Base-by-base conservation (phyloP, 306 rosid species). In the Comarum palustre region DNA sequence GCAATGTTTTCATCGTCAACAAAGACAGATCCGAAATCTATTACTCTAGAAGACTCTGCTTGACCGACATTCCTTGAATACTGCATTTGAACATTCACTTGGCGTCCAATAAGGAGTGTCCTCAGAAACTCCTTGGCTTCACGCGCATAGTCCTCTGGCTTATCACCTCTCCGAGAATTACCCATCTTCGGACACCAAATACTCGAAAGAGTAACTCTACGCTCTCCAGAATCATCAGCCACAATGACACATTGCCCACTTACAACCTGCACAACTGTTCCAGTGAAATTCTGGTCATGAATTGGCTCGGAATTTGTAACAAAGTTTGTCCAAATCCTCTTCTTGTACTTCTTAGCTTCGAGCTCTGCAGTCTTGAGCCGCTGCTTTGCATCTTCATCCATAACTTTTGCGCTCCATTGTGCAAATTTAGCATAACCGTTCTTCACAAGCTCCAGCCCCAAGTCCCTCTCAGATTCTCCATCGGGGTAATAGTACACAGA, bases 201-300 rank as follows among this genome's bases (percentile, higher is more conserved):
- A 73, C 97, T 94, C 68, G 99, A 94, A 39, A 94, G 87, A 86
- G 88, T 91, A 74, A 94, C 97, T 74, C 97, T 88, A 72, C 97
- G 76, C 82, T 94, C 99, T 2, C 96, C 80, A 58, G 92, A 86
- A 79, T 91, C 99, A 91, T 91, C 96, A 71, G 99, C 99, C 69
- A 91, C 97, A 78, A 89, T 76, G 42, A 94, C 0, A 46, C 99
- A 91, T 68, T 89, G 96, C 75, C 99, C 99, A 50, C 95, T 94
- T 48, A 94, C 97, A 83, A 94, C 97, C 93, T 94, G 97, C 55
- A 94, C 90, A 79, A 94, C 97, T 94, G 88, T 94, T 75, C 99
- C 99, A 4, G 84, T 80, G 83, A 94, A 94, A 74, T 94, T 88
- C 76, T 94, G 96, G 86, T 89, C 86, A 80, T 86, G 96, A 77